These are phyloP conservation scores for Torulaspora pretoriensis DNA, from an alignment of 1,139 yeast species.

Conservation along the genomic window DNA sequence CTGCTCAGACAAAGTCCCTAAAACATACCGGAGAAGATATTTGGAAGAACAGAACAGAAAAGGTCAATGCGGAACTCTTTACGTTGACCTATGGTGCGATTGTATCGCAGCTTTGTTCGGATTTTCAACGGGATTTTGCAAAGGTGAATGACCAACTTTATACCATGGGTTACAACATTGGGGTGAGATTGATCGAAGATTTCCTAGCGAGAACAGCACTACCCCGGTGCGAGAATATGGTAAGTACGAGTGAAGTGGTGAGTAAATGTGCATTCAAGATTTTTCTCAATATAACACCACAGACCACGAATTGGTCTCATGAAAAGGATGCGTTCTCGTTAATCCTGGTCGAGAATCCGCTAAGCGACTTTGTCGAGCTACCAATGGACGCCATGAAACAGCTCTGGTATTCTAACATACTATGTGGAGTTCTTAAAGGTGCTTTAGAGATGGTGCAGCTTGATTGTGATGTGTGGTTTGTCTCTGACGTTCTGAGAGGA, in stretches of 20 bases:
- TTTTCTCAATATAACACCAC: constrained; percentile 78
- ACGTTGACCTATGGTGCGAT: constrained; percentile 91
- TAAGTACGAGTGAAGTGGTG: constrained; percentile 84
- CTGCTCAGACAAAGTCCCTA: constrained; percentile 23
- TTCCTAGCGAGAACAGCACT: constrained; percentile 82
- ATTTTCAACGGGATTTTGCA: constrained; percentile 66
- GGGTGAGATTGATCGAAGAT: constrained; percentile 86
- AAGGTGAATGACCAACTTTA: constrained; percentile 82
- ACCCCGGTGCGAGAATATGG: constrained; percentile 73
- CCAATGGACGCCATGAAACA: constrained; percentile 71
- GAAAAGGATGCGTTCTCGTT: constrained; percentile 75
- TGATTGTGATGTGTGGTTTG: constrained; percentile 79
- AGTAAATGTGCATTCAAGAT: constrained; percentile 86
- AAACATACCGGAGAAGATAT: constrained; percentile 78
- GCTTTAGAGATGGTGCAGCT: constrained; percentile 94
- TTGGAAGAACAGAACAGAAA: constrained; percentile 87
- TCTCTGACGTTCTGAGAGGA: constrained; percentile 78
- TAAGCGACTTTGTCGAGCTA: constrained; percentile 91
- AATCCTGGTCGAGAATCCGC: constrained; percentile 77
- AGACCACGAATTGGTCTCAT: constrained; percentile 67
- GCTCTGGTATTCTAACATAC: constrained; percentile 86
- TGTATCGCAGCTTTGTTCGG: constrained; percentile 89
- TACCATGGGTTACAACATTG: constrained; percentile 94
- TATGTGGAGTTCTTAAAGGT: constrained; percentile 88
- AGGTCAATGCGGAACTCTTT: constrained; percentile 87